Percentiles rank a stretch among this genome's conserved stretches.
Evolutionary conservation across 2,329 filamentous ascomycete genomes (phyloP).

Genomic region (Aspergillus sp.): DNA sequence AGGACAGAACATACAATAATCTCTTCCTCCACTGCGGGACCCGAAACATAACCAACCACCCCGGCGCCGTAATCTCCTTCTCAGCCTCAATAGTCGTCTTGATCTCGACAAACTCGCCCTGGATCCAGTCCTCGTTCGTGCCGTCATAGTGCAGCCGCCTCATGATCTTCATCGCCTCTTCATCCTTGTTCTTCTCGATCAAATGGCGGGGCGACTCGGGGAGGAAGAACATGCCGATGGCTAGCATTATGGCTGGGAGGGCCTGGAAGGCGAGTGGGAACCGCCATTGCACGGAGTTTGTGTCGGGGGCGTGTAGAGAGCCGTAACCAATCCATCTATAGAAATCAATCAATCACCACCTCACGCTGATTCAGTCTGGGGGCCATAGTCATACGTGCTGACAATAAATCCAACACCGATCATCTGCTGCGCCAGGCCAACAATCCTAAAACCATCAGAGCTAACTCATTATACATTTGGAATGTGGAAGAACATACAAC

Average conservation of each 20-base stretch:
- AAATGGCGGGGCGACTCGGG: constrained; percentile 37
- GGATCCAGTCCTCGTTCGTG: constrained; percentile 57
- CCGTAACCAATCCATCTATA: constrained; percentile 50
- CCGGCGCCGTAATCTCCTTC: constrained; percentile 51
- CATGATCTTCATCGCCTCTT: constrained; percentile 51
- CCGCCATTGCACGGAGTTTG: constrained; percentile 36
- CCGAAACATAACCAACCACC: constrained; percentile 40
- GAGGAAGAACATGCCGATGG: constrained; percentile 33
- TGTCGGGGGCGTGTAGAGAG: constrained; percentile 36
- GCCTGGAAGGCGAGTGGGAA: constrained; percentile 37
- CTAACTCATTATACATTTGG: too few species aligned
- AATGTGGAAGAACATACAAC: too few species aligned
- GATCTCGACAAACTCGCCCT: constrained; percentile 34
- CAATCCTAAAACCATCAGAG: constrained; percentile 26
- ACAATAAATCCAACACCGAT: constrained; percentile 46
- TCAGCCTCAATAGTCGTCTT: constrained; percentile 58
- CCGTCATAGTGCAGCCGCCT: constrained; percentile 57
- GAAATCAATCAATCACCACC: too few species aligned
- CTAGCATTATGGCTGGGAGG: constrained; percentile 41
- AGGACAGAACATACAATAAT: constrained; percentile 43
- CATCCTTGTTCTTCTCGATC: constrained; percentile 46
- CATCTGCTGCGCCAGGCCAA: constrained; percentile 46
- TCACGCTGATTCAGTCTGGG: constrained; percentile 7
- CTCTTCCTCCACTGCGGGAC: constrained; percentile 57
- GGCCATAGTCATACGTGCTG: constrained; percentile 36